Evolutionary conservation across 2,329 filamentous ascomycete species (phyloP).

Genomic region (Kalmusia sp.): DNA sequence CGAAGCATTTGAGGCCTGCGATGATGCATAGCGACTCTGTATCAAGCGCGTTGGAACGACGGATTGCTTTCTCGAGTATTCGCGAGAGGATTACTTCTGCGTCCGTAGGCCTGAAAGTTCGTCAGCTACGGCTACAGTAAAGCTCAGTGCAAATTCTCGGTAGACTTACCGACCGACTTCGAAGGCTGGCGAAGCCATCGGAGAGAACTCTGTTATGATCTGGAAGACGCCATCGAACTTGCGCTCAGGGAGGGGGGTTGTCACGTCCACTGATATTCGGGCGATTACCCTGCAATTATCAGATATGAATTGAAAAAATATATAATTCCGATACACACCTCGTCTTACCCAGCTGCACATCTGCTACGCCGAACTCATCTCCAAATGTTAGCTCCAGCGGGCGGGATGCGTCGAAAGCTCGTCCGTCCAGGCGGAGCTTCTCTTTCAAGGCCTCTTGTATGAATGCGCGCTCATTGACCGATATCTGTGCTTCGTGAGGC

Average conservation of each 20-base stretch:
- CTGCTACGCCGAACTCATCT: slow-evolving; percentile 87
- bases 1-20: slow-evolving; percentile 90
- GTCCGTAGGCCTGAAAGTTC: slow-evolving; percentile 70
- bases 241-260: slow-evolving; percentile 82
- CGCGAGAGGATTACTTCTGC: slow-evolving; percentile 86
- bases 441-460: slow-evolving; percentile 82
- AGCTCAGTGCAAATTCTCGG: background rate
- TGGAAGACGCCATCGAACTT: slow-evolving; percentile 96
- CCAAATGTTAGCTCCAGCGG: slow-evolving; percentile 81
- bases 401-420: slow-evolving; percentile 80
- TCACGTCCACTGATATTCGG: slow-evolving; percentile 87
- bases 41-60: slow-evolving; percentile 89
- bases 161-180: slow-evolving; percentile 75
- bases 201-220: slow-evolving; percentile 87
- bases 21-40: slow-evolving; percentile 95
- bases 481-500: slow-evolving; percentile 92
- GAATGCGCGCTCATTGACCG: slow-evolving; percentile 86
- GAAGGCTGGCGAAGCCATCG: slow-evolving; percentile 90
- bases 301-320: slow-evolving; percentile 10
- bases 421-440: slow-evolving; percentile 82
- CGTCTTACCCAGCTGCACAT: slow-evolving; percentile 88
- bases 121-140: slow-evolving; percentile 25
- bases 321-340: slow-evolving; percentile 61
- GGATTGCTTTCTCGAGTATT: slow-evolving; percentile 91
- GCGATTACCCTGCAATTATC: slow-evolving; percentile 71